phyloP scores from a whole-genome alignment of 495 filamentous ascomycete genomes.

The Clavariopsis aquatica region DNA sequence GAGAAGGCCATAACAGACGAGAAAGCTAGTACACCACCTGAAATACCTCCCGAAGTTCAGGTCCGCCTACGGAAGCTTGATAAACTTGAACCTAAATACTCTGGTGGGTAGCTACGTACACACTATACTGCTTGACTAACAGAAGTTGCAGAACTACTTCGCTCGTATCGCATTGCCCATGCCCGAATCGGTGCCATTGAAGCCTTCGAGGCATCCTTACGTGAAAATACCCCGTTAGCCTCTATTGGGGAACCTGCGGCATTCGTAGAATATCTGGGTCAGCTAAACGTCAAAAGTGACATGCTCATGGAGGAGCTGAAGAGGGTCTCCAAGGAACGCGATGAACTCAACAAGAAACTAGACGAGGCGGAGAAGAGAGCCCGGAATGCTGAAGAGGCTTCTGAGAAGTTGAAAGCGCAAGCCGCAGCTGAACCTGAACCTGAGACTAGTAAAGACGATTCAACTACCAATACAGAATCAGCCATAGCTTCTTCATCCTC shows the following conservation, averaged over 20 bases:
- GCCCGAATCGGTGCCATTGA: slow-evolving; percentile 81
- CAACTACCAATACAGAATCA: slow-evolving; percentile 31
- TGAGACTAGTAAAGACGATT: slow-evolving; percentile 35
- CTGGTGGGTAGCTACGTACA: slow-evolving; percentile 56
- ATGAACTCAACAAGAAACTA: slow-evolving; percentile 73
- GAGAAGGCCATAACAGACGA: slow-evolving; percentile 37
- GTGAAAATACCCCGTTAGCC: slow-evolving; percentile 86
- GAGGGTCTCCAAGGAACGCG: slow-evolving; percentile 76
- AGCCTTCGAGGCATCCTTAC: slow-evolving; percentile 84
- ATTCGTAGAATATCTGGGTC: slow-evolving; percentile 90
- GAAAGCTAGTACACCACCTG: slow-evolving; percentile 46
- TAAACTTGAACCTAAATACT: slow-evolving; percentile 82
- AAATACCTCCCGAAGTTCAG: slow-evolving; percentile 73
- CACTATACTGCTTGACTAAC: not conserved
- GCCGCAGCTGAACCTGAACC: slow-evolving; percentile 19
- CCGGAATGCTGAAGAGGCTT: slow-evolving; percentile 57
- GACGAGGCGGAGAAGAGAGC: slow-evolving; percentile 68
- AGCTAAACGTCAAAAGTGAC: slow-evolving; percentile 79
- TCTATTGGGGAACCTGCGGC: slow-evolving; percentile 83
- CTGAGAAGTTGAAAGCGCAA: slow-evolving; percentile 52
- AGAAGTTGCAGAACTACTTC: slow-evolving; percentile 68
- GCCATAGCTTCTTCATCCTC: slow-evolving; percentile 27
- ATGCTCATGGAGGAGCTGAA: slow-evolving; percentile 94
- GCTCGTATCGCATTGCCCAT: slow-evolving; percentile 88
- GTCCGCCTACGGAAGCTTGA: slow-evolving; percentile 74